A percentile compares a stretch with the other conserved stretches of the same genome.
Conservation (phyloP, 73 alveolate species). For the Paramecium sexaurelia region DNA sequence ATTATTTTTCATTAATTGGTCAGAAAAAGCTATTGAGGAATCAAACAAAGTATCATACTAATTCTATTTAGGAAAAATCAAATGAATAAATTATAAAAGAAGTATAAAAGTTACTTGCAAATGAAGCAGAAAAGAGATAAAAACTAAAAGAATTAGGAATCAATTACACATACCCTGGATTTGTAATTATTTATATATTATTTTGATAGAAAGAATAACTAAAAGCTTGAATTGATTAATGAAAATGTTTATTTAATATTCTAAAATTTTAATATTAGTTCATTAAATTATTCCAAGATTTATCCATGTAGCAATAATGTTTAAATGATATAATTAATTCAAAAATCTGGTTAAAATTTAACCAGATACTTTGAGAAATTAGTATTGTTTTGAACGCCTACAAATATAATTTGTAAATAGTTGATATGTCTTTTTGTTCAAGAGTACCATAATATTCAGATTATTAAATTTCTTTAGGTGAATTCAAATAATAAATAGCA, state of each 20-base stretch:
- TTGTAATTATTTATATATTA: background rate
- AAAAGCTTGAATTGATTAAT: background rate
- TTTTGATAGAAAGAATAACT: background rate
- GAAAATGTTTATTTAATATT: background rate
- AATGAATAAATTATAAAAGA: constrained; percentile 82
- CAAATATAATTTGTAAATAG: too few relatives aligned
- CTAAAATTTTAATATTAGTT: background rate
- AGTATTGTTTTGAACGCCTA: too few relatives aligned
- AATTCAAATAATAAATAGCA: too few relatives aligned
- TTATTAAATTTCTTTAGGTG: too few relatives aligned
- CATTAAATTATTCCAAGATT: background rate
- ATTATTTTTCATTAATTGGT: constrained; percentile 75
- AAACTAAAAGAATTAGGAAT: constrained; percentile 92
- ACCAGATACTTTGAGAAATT: too few relatives aligned
- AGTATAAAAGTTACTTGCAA: constrained; percentile 84
- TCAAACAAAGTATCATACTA: constrained; percentile 17
- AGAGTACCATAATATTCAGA: too few relatives aligned
- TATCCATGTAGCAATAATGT: too few relatives aligned
- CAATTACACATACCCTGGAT: constrained; percentile 91
- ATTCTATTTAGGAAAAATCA: constrained; percentile 72
- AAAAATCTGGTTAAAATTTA: too few relatives aligned
- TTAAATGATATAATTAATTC: too few relatives aligned
- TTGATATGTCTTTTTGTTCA: too few relatives aligned
- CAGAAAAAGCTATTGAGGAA: constrained; percentile 33
- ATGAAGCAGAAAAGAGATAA: constrained; percentile 89